These are phyloP conservation scores for Fusarium chuoi DNA, from an alignment of 2,329 filamentous ascomycete species.

Conservation along the genomic window DNA sequence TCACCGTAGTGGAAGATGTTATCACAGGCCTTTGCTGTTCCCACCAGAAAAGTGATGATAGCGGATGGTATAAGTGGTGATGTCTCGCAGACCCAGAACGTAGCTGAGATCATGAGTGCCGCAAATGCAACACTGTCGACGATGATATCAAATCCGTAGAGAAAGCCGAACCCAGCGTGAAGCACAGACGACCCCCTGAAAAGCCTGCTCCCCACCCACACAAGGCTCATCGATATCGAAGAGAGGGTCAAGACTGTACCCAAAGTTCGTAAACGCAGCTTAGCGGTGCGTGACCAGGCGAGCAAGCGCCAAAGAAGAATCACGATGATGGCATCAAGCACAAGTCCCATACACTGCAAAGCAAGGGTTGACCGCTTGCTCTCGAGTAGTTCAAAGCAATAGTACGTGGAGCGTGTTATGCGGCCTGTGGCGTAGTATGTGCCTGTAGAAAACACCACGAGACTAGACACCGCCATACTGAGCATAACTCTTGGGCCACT, in stretches of 20 bases:
- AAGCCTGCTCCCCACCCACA: slow-evolving; percentile 50
- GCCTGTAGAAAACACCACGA: slow-evolving; percentile 55
- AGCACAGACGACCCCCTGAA: slow-evolving; percentile 38
- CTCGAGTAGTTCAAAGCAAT: slow-evolving; percentile 60
- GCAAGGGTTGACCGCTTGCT: slow-evolving; percentile 49
- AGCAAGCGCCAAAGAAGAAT: slow-evolving; percentile 63
- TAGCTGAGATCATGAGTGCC: slow-evolving; percentile 55
- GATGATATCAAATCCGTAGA: slow-evolving; percentile 61
- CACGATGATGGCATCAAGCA: slow-evolving; percentile 59
- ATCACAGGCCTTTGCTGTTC: slow-evolving; percentile 49
- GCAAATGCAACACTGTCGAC: slow-evolving; percentile 60
- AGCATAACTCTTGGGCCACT: slow-evolving; percentile 52
- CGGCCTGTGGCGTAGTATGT: slow-evolving; percentile 54
- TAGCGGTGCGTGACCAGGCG: slow-evolving; percentile 61
- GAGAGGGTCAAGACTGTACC: slow-evolving; percentile 55
- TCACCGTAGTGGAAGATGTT: slow-evolving; percentile 54
- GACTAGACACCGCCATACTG: slow-evolving; percentile 50
- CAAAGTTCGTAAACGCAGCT: slow-evolving; percentile 57
- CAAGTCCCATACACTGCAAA: slow-evolving; percentile 57
- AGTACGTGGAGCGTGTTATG: slow-evolving; percentile 59
- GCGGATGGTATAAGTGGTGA: slow-evolving; percentile 56
- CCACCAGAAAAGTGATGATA: slow-evolving; percentile 57
- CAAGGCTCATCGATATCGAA: slow-evolving; percentile 50
- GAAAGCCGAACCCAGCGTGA: slow-evolving; percentile 52
- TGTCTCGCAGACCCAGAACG: slow-evolving; percentile 59